Evolutionary conservation across 1,139 yeast species (phyloP).

Genomic region (Yamadazyma diospyri): DNA sequence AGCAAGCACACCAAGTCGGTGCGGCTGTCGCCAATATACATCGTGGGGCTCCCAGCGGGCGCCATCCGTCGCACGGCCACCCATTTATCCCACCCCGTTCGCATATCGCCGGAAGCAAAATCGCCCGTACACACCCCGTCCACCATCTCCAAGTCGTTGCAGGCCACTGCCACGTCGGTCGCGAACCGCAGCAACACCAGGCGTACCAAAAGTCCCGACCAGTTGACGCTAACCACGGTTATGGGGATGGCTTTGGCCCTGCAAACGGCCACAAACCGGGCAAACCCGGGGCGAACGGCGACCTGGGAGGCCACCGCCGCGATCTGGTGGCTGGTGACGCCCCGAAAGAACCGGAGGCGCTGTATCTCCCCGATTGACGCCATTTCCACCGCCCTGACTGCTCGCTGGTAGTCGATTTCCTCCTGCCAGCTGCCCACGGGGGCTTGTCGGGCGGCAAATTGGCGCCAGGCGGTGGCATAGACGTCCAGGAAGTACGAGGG

Average conservation of each 20-base stretch:
- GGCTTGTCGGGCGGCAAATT: conserved; percentile 18
- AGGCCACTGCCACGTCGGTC: conserved; percentile 23
- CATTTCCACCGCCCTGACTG: conserved; percentile 45
- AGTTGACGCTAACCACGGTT: conserved; percentile 57
- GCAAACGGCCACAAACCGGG: conserved; percentile 30
- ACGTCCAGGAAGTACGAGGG: conserved; percentile 45
- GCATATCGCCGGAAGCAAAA: conserved; percentile 25
- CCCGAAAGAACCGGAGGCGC: conserved; percentile 39
- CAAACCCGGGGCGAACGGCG: conserved; percentile 41
- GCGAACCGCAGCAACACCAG: conserved; percentile 25
- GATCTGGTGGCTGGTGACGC: conserved; percentile 32
- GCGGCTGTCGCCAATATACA: conserved; percentile 65
- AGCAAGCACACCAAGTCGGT: conserved; percentile 58
- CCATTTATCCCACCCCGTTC: conserved; percentile 60
- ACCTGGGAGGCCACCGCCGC: conserved; percentile 35
- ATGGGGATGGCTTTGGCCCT: conserved; percentile 29
- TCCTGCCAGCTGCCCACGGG: conserved; percentile 19
- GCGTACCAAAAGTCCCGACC: conserved; percentile 54
- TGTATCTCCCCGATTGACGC: conserved; percentile 49
- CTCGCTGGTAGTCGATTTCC: conserved; percentile 46
- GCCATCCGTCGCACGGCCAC: conserved; percentile 21
- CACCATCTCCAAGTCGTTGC: conserved; percentile 51
- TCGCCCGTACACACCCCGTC: conserved; percentile 40
- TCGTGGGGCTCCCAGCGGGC: conserved; percentile 19
- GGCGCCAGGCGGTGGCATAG: conserved; percentile 38